A percentile compares a stretch with the other conserved stretches of the same genome.
Evolutionary conservation across 768 basidiomycete species (phyloP).

Genomic region (Mycena galopus): DNA sequence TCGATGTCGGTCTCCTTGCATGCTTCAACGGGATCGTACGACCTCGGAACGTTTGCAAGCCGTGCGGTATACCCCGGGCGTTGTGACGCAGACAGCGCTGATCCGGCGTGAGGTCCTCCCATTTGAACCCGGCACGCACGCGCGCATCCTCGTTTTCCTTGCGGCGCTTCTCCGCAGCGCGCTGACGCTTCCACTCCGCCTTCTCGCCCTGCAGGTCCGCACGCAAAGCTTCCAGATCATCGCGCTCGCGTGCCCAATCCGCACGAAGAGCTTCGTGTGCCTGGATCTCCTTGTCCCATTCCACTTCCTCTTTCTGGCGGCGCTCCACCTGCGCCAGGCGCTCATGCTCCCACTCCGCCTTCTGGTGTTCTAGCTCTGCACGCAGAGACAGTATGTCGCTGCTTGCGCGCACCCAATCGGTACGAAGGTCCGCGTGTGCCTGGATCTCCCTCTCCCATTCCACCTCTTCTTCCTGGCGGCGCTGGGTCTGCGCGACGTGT

Average conservation of each 20-base stretch:
- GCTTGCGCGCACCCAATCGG: constrained; percentile 17
- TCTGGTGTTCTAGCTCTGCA: constrained; percentile 17
- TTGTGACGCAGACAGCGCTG: constrained; percentile 43
- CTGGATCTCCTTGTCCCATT: constrained; percentile 18
- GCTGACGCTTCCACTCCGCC: constrained; percentile 4
- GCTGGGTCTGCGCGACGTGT: constrained; percentile 9
- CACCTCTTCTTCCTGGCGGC: constrained; percentile 20
- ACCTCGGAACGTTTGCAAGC: constrained; percentile 44
- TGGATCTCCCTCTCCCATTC: constrained; percentile 23
- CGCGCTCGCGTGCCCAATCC: constrained; percentile 12
- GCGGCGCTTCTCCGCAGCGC: constrained; percentile 13
- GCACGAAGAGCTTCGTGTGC: constrained; percentile 12
- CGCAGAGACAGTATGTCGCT: constrained; percentile 13
- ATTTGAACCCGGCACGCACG: constrained; percentile 33
- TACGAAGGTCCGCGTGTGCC: constrained; percentile 15
- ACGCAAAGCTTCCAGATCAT: constrained; percentile 4
- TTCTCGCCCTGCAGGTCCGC: background rate
- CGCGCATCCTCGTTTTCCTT: constrained; percentile 40
- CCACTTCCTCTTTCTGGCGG: constrained; percentile 18
- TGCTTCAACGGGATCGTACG: constrained; percentile 28
- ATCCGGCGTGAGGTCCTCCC: constrained; percentile 33
- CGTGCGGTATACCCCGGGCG: constrained; percentile 48
- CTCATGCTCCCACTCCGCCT: constrained; percentile 19
- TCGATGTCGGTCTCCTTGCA: constrained; percentile 36
- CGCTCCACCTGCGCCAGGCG: constrained; percentile 16